Evolutionary conservation across 306 rosid species (phyloP).

Genomic region (Castanea crenata): DNA sequence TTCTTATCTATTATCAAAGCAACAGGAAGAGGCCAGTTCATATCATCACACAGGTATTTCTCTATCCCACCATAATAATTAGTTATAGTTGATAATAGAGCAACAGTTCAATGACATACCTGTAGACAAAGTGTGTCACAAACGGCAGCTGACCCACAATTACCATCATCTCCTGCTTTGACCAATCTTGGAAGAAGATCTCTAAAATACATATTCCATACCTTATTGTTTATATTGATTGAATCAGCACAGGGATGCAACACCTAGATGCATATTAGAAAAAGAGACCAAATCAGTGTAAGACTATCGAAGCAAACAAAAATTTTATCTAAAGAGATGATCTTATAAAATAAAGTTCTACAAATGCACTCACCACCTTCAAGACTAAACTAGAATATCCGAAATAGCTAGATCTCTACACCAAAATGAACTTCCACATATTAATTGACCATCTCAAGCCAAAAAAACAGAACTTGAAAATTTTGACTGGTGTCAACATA

Average conservation of each 20-base stretch:
- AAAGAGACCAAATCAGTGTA: slow-evolving; percentile 14
- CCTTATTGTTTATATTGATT: slow-evolving; percentile 46
- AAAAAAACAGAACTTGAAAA: background rate
- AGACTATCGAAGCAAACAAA: slow-evolving; percentile 2
- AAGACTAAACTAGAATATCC: background rate
- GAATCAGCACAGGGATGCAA: slow-evolving; percentile 49
- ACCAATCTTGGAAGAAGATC: slow-evolving; percentile 60
- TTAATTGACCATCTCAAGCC: background rate
- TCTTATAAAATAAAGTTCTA: background rate
- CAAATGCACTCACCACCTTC: background rate
- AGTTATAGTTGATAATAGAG: background rate
- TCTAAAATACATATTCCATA: slow-evolving; percentile 51
- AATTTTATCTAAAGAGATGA: background rate
- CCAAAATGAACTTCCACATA: background rate
- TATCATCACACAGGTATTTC: background rate
- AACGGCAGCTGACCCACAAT: slow-evolving; percentile 53
- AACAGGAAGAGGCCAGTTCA: background rate
- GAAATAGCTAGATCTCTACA: background rate
- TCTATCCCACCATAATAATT: background rate
- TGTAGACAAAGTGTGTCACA: slow-evolving; percentile 63
- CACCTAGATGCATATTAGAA: slow-evolving; percentile 40
- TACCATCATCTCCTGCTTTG: slow-evolving; percentile 44
- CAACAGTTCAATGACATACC: slow-evolving; percentile 29
- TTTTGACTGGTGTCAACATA: background rate
- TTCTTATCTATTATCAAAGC: background rate